A percentile compares a stretch with the other conserved stretches of the same genome.
Conservation (phyloP, 2,329 filamentous ascomycete genomes). For the Dothidotthia symphoricarpi region DNA sequence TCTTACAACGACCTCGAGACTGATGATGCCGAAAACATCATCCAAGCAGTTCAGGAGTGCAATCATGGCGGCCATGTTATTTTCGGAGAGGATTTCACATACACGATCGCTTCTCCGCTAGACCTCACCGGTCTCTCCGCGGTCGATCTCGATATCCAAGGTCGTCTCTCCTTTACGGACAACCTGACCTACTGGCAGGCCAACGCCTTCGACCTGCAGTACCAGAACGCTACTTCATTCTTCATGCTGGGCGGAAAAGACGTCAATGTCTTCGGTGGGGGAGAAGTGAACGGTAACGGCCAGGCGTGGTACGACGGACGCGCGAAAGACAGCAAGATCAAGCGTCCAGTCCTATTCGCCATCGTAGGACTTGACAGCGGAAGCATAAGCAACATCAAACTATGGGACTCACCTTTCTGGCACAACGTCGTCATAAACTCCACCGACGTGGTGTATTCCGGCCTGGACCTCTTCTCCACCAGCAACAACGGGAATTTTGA, state of each 20-base stretch:
- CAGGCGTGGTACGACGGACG: constrained; percentile 47
- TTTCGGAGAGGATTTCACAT: constrained; percentile 8
- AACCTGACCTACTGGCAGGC: constrained; percentile 11
- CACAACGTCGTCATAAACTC: constrained; percentile 52
- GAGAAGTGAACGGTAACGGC: constrained; percentile 55
- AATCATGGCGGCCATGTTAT: constrained; percentile 15
- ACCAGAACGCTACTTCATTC: constrained; percentile 62
- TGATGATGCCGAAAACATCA: constrained; percentile 9
- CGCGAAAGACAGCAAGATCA: constrained; percentile 8
- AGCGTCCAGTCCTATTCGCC: constrained; percentile 7
- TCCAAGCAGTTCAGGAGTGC: constrained; percentile 9
- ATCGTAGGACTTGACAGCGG: constrained; percentile 5
- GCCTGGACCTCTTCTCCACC: constrained; percentile 8
- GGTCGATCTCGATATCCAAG: constrained; percentile 15
- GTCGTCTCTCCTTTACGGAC: constrained; percentile 6
- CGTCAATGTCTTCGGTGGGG: constrained; percentile 62
- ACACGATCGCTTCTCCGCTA: constrained; percentile 9
- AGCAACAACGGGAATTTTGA: constrained; percentile 14
- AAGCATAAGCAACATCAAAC: constrained; percentile 7
- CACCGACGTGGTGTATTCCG: constrained; percentile 42
- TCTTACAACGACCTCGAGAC: constrained; percentile 10
- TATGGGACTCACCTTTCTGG: constrained; percentile 9
- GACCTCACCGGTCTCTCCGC: constrained; percentile 10
- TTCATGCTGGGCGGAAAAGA: constrained; percentile 61
- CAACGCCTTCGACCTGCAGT: constrained; percentile 32